A percentile compares a stretch with the other conserved stretches of the same genome.
Conservation (phyloP, 139 green algal genomes). For the Tetradesmus lagerheimii region DNA sequence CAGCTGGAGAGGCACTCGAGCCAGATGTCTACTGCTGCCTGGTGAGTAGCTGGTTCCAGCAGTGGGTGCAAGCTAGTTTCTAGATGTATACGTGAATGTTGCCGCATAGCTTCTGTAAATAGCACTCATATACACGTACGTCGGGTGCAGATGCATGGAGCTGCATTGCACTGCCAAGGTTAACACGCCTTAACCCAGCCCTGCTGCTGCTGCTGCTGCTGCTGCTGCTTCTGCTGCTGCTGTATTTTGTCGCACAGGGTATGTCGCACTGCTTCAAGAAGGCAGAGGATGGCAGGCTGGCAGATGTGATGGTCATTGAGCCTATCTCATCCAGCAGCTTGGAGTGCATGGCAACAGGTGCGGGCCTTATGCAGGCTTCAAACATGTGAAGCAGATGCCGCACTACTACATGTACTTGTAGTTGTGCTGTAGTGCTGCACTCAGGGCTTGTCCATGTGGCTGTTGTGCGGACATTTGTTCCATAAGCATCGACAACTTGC, state of each 20-base stretch:
- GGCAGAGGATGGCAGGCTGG: constrained; percentile 75
- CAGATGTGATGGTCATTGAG: constrained; percentile 85
- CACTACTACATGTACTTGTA: neutral
- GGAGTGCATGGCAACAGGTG: constrained; percentile 88
- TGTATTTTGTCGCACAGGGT: constrained; percentile 49
- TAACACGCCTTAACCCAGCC: too few relatives aligned
- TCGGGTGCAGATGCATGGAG: neutral
- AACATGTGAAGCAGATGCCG: neutral
- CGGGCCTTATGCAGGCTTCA: neutral
- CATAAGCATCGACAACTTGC: too few relatives aligned
- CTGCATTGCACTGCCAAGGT: neutral
- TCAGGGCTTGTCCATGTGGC: too few relatives aligned
- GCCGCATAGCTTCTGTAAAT: neutral
- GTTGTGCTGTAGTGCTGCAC: too few relatives aligned
- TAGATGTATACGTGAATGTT: neutral
- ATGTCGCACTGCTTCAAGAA: constrained; percentile 92
- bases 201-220: neutral
- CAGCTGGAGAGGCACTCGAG: constrained; percentile 11
- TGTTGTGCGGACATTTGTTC: too few relatives aligned
- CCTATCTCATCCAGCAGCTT: constrained; percentile 84
- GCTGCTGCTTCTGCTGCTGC: neutral
- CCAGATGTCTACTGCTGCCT: constrained; percentile 49
- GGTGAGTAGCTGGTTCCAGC: constrained; percentile 18
- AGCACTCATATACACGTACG: neutral
- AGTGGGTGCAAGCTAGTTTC: too few relatives aligned